Percentiles rank a stretch among this genome's conserved stretches.
These are phyloP conservation scores for Fusarium camptoceras DNA, from an alignment of 2,329 filamentous ascomycete genomes.

Conservation along the genomic window DNA sequence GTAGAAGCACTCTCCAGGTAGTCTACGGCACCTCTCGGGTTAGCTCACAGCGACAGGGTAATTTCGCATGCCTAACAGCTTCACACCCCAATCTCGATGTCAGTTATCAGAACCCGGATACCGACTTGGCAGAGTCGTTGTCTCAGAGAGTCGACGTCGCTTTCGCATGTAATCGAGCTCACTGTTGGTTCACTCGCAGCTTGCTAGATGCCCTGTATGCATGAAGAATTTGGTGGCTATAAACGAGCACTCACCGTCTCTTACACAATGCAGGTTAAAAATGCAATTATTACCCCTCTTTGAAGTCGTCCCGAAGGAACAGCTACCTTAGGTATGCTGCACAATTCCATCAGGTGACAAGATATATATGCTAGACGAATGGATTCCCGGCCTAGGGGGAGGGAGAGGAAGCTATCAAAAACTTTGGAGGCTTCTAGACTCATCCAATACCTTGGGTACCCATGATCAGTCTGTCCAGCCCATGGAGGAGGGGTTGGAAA, in stretches of 20 bases:
- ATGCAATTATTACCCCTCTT: slow-evolving; percentile 8
- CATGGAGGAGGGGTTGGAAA: slow-evolving; percentile 10
- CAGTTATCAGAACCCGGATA: neutral
- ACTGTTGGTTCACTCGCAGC: neutral
- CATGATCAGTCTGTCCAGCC: neutral
- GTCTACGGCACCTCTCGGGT: neutral
- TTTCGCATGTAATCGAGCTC: neutral
- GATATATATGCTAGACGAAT: slow-evolving; percentile 2
- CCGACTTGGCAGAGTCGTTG: neutral
- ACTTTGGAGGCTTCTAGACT: slow-evolving; percentile 16
- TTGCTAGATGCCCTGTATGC: neutral
- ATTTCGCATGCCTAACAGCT: neutral
- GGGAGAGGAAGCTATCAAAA: neutral
- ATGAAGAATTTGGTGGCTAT: neutral
- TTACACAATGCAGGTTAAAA: slow-evolving; percentile 2
- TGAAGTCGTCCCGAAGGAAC: neutral
- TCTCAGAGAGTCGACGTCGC: neutral
- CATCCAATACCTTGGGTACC: neutral
- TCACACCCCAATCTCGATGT: neutral
- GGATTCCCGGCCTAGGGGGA: neutral
- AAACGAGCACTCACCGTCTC: slow-evolving; percentile 15
- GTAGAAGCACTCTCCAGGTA: neutral
- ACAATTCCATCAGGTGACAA: neutral
- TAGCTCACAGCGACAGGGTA: neutral
- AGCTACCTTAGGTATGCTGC: neutral